Evolutionary conservation across 306 rosid genomes (phyloP), one percentile per base, ranked within the genome.

Genomic region (Lathyrus tuberosus): DNA sequence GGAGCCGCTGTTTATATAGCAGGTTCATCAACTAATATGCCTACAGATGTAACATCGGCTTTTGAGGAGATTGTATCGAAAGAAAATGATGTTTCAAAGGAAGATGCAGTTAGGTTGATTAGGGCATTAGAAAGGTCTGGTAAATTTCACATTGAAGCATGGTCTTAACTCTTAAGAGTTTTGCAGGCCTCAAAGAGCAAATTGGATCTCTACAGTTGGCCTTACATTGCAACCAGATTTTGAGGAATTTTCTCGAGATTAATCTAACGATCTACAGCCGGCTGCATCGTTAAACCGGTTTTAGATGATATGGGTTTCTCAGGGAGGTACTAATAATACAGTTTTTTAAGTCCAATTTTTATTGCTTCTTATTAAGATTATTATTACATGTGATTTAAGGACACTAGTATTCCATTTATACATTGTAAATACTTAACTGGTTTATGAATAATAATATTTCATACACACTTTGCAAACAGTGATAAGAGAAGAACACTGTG

Each of bases 11-110:
- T 93, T 30, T 93, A 93, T 67, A 71, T 93, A 69, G 98, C 98
- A 14, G 98, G 96, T 16, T 93, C 96, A 48, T 93, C 98, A 1
- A 93, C 93, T 6, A 90, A 90, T 80, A 93, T 93, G 98, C 98
- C 96, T 1, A 66, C 91, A 5, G 97, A 90, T 80, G 97, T 88
- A 69, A 83, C 90, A n/a, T 80, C 86, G 40, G 76, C 87, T 59
- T 88, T 90, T 38, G 94, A 90, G 85, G 90, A 90, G 52, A 85
- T 90, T 60, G 70, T 88, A 58, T 82, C 82, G 2, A 83, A 81
- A 70, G 92, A 90, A 85, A 80, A 80, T 74, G 89, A 76, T 52
- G 52, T 85, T 73, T 73, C 95, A 17, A 81, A 30, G 67, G 98
- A 94, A 71, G 78, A 76, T 60, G 90, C 98, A 48, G 78, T 41